Evolutionary conservation across 305 asterid genomes (phyloP).

Genomic region (Fraxinus dipetala): DNA sequence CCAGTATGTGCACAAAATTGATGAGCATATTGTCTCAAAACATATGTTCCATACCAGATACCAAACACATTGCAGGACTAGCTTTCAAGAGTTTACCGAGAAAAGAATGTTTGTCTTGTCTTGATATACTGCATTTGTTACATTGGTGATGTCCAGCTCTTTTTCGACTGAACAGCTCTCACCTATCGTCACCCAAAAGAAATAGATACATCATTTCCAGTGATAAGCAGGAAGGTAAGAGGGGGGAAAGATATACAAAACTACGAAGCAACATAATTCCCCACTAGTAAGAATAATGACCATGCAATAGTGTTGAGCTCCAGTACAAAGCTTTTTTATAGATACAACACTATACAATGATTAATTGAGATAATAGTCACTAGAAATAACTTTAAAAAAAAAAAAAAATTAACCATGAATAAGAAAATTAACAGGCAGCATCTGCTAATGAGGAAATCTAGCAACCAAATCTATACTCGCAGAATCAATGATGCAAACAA

Average conservation of each 20-base stretch:
- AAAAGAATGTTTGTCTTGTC: slow-evolving; percentile 94
- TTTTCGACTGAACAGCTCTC: slow-evolving; percentile 98
- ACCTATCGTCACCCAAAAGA: slow-evolving; percentile 52
- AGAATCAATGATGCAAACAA: background rate
- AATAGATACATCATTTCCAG: slow-evolving; percentile 17
- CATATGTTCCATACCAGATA: slow-evolving; percentile 4
- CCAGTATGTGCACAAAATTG: background rate
- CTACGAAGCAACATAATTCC: background rate
- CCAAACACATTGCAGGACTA: slow-evolving; percentile 28
- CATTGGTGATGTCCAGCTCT: slow-evolving; percentile 68
- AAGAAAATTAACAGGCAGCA: background rate
- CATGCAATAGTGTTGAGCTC: slow-evolving; percentile 5
- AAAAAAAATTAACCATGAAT: slow-evolving; percentile 2
- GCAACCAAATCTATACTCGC: background rate
- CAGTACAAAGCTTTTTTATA: background rate
- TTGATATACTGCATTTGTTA: slow-evolving; percentile 93
- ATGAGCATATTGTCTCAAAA: background rate
- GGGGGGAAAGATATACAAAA: background rate
- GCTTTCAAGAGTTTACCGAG: slow-evolving; percentile 62
- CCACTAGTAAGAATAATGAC: background rate
- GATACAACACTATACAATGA: background rate
- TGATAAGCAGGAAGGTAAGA: slow-evolving; percentile 12
- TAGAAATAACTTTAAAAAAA: background rate
- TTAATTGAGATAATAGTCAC: background rate
- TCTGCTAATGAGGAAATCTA: background rate